Base-by-base conservation (phyloP, 768 basidiomycete genomes). In the Fistulinella prunicolor region DNA sequence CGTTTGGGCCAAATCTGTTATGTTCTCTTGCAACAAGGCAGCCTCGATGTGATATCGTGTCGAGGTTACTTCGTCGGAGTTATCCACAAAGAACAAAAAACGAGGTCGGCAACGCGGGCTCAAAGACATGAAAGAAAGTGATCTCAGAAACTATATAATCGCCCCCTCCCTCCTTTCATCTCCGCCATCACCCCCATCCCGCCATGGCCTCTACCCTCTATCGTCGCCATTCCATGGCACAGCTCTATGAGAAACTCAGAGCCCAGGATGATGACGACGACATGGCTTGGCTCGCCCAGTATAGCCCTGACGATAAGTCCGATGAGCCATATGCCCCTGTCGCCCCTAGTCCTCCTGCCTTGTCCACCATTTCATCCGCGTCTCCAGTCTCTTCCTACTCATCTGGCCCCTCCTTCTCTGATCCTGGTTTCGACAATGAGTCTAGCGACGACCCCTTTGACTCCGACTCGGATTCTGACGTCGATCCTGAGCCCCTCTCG, bases 1-100 rank as follows among this genome's bases (percentile, higher is more conserved):
- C 44, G 38, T 37, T 29, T 13, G 39, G 34, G 43, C 53, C 44
- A 49, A 52, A 54, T 58, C 47, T 30, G 59, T 44, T 16, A 47
- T 19, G 46, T 54, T 53, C 46, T 46, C 28, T 13, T 57, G 66
- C 64, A 61, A 64, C 60, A 59, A 63, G 66, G 66, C 65, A 28
- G 63, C 66, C 66, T 67, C 66, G 61, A 67, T 69, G 66, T 67
- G 66, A 67, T 49, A n/a, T 50, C 39, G 13, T 55, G 46, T 61
- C 67, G 57, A 69, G 65, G 65, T 65, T 57, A 58, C 50, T 54
- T 44, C 57, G 67, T 67, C 65, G 65, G 65, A 67, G 67, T 67
- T 67, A 66, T 54, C 30, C 59, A 67, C 59, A 69, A 67, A 67
- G 59, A 67, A 69, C 62, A 66, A 69, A 68, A 62, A 67, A 69